These are phyloP conservation scores for Ceratocystis ficicola DNA, from an alignment of 2,329 filamentous ascomycete species.

Conservation along the genomic window DNA sequence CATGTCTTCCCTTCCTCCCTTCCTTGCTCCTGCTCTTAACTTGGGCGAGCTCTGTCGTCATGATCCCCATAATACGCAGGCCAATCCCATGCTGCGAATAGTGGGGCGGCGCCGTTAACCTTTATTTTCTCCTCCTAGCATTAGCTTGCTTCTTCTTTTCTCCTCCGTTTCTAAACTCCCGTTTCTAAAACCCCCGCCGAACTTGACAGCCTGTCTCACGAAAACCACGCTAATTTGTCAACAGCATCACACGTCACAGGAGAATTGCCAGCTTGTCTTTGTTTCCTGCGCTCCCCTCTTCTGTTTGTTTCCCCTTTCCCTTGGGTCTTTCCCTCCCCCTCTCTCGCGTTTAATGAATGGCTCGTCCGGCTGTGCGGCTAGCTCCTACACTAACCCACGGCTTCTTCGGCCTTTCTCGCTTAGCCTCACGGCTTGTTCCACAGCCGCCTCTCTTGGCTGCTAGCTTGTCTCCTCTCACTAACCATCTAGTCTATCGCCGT, in stretches of 20 bases:
- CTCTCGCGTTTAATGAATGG: slow-evolving; percentile 5
- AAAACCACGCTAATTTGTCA: not conserved
- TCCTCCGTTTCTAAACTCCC: slow-evolving; percentile 4
- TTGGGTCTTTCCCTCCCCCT: not conserved
- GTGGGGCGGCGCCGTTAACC: not conserved
- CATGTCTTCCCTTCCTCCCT: not conserved
- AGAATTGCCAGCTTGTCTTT: not conserved
- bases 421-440: not conserved
- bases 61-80: not conserved
- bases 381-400: not conserved
- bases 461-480: not conserved
- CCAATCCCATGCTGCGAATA: not conserved
- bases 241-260: slow-evolving; percentile 1
- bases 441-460: not conserved
- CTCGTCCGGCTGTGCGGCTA: slow-evolving; percentile 6
- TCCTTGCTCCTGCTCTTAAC: too few relatives aligned
- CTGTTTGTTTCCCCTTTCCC: not conserved
- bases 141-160: not conserved
- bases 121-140: not conserved
- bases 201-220: not conserved
- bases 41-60: not conserved
- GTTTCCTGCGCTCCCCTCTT: not conserved
- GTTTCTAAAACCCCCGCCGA: not conserved
- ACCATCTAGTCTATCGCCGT: not conserved
- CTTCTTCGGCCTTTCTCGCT: slow-evolving; percentile 6